phyloP scores from a whole-genome alignment of 768 basidiomycete species.

The Termitomyces sp. region DNA sequence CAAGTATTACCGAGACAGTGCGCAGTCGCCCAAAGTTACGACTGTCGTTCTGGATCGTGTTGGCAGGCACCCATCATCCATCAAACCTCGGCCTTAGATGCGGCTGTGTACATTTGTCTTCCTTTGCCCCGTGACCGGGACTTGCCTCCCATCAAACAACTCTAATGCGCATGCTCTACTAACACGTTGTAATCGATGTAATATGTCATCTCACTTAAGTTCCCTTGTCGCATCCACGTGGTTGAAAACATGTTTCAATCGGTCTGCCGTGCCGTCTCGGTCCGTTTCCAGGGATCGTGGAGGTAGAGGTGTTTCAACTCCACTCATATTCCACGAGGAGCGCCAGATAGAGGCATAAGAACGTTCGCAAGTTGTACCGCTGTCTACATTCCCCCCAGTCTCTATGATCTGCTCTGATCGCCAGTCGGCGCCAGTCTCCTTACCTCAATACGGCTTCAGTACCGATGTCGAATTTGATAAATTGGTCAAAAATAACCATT shows the following conservation, averaged over 20 bases:
- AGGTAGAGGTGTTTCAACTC: slow-evolving; percentile 22
- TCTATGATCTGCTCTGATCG: slow-evolving; percentile 17
- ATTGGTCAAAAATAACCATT: slow-evolving; percentile 60
- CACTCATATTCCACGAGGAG: slow-evolving; percentile 28
- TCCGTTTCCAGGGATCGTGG: background rate
- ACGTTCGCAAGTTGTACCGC: background rate
- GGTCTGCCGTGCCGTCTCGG: background rate
- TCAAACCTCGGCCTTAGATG: too few relatives aligned
- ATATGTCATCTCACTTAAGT: background rate
- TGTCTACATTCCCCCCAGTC: background rate
- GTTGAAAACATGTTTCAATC: slow-evolving; percentile 3
- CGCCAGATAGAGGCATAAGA: slow-evolving; percentile 14
- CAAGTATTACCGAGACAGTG: background rate
- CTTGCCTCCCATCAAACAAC: too few relatives aligned
- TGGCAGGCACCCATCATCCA: too few relatives aligned
- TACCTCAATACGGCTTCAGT: slow-evolving; percentile 75
- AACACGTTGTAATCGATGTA: background rate
- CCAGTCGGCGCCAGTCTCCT: slow-evolving; percentile 17
- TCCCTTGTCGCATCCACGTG: slow-evolving; percentile 30
- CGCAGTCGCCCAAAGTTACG: background rate
- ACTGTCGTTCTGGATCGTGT: background rate
- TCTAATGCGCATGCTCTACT: background rate
- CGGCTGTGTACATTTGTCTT: too few relatives aligned
- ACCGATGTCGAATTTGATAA: slow-evolving; percentile 55
- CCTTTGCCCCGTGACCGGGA: too few relatives aligned